A percentile compares a stretch with the other conserved stretches of the same genome.
Conservation (phyloP, 2,329 filamentous ascomycete species). For the Verticillium isaacii region DNA sequence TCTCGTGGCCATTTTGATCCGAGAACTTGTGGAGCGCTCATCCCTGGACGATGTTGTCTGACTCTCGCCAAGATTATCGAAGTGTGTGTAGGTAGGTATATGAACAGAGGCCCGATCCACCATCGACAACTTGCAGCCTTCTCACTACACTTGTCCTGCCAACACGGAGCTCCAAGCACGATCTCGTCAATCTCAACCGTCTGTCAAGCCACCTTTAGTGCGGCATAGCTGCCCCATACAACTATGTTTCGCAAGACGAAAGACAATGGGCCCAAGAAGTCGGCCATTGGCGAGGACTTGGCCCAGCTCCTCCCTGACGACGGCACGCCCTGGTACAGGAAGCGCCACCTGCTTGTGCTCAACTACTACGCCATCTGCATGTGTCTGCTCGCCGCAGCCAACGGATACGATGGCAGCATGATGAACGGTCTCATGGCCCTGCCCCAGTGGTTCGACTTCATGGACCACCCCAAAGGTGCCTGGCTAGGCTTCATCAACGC, state of each 20-base stretch:
- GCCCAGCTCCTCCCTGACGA: constrained; percentile 2
- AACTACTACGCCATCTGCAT: constrained; percentile 6
- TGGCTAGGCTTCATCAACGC: constrained; percentile 5
- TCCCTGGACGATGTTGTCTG: not conserved
- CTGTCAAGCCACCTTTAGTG: not conserved
- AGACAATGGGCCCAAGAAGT: not conserved
- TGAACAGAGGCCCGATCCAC: not conserved
- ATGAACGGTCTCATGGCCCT: constrained; percentile 54
- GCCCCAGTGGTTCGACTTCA: constrained; percentile 21
- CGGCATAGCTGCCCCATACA: not conserved
- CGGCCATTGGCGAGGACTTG: constrained; percentile 5
- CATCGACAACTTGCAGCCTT: not conserved
- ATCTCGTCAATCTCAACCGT: too few species aligned
- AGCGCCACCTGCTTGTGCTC: constrained; percentile 3
- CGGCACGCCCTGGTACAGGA: constrained; percentile 3
- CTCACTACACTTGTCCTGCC: too few species aligned
- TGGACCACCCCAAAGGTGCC: constrained; percentile 2
- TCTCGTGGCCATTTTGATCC: not conserved
- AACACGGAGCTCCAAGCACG: too few species aligned
- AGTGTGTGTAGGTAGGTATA: not conserved
- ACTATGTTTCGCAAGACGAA: constrained; percentile 3
- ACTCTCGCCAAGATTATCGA: not conserved
- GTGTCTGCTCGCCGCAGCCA: constrained; percentile 2
- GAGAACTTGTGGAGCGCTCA: not conserved
- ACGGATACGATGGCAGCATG: constrained; percentile 44